Percentiles rank a stretch among this genome's conserved stretches.
Conservation (phyloP, 179 eudicot genomes). For the Spergularia azorica region DNA sequence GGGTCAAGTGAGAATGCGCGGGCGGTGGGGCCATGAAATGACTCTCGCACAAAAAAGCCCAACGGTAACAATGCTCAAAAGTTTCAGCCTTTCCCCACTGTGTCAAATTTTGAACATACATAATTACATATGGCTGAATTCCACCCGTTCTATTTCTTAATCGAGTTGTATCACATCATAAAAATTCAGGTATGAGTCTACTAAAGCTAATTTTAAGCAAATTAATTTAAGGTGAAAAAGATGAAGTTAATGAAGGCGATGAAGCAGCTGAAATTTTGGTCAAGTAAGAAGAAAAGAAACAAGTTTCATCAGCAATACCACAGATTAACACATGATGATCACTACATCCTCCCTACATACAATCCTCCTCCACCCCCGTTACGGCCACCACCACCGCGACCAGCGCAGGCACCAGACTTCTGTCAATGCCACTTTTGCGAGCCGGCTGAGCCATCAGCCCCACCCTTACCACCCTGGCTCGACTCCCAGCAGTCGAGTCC, state of each 20-base stretch:
- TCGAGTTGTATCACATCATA: too few species aligned
- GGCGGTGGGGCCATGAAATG: too few species aligned
- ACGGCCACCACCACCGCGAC: constrained; percentile 17
- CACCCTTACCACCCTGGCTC: constrained; percentile 52
- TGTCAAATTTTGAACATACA: too few species aligned
- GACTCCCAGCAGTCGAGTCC: constrained; percentile 27
- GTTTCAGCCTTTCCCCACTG: too few species aligned
- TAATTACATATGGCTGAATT: too few species aligned
- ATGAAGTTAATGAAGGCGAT: constrained; percentile 54
- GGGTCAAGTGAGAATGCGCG: too few species aligned
- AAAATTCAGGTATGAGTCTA: too few species aligned
- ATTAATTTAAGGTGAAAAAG: too few species aligned
- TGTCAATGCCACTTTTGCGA: constrained; percentile 27
- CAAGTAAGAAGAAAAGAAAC: constrained; percentile 49
- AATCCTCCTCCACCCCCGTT: background rate
- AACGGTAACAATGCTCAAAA: too few species aligned
- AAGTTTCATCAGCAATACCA: constrained; percentile 7
- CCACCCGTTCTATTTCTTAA: too few species aligned
- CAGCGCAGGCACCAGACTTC: constrained; percentile 7
- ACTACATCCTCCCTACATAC: background rate
- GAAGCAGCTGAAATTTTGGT: constrained; percentile 64
- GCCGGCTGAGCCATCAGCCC: constrained; percentile 59
- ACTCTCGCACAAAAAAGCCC: too few species aligned
- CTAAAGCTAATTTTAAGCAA: too few species aligned
- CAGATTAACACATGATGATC: constrained; percentile 11